phyloP scores from a whole-genome alignment of 2,329 filamentous ascomycete species.

The Alternaria arbusti region DNA sequence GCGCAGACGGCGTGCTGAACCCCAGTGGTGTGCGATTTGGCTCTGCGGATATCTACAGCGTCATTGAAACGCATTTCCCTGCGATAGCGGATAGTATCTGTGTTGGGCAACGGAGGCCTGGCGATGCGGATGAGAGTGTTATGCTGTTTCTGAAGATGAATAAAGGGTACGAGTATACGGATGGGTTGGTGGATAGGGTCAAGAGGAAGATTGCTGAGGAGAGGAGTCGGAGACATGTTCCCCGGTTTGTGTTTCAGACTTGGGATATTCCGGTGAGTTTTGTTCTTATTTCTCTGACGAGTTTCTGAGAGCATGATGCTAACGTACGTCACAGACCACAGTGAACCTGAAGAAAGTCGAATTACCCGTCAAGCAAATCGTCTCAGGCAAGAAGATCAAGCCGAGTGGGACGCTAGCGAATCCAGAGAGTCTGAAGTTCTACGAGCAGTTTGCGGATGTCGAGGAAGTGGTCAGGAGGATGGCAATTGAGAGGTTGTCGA shows the following conservation, averaged over 20 bases:
- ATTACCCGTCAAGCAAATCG: constrained; percentile 82
- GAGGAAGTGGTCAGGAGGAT: constrained; percentile 61
- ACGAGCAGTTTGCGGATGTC: constrained; percentile 78
- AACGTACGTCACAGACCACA: constrained; percentile 64
- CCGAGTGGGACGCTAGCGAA: constrained; percentile 79
- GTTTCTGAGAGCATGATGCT: background rate
- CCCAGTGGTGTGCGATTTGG: constrained; percentile 81
- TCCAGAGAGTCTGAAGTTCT: constrained; percentile 76
- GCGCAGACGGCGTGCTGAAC: constrained; percentile 80
- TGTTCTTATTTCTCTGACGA: background rate
- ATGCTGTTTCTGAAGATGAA: constrained; percentile 67
- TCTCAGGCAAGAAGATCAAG: constrained; percentile 75
- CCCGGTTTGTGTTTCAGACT: constrained; percentile 79
- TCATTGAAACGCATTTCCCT: constrained; percentile 71
- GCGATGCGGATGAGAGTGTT: constrained; percentile 64
- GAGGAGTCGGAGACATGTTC: constrained; percentile 76
- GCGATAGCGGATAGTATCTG: constrained; percentile 76
- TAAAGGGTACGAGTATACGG: constrained; percentile 53
- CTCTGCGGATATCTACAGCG: constrained; percentile 78
- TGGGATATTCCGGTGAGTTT: constrained; percentile 76
- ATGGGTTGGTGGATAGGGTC: constrained; percentile 61
- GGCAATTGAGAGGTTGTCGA: constrained; percentile 17
- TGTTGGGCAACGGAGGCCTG: constrained; percentile 74
- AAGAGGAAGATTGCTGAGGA: constrained; percentile 70
- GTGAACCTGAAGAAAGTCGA: constrained; percentile 88